Base-by-base conservation (phyloP, 129 eudicot species). In the Lactuca saligna region DNA sequence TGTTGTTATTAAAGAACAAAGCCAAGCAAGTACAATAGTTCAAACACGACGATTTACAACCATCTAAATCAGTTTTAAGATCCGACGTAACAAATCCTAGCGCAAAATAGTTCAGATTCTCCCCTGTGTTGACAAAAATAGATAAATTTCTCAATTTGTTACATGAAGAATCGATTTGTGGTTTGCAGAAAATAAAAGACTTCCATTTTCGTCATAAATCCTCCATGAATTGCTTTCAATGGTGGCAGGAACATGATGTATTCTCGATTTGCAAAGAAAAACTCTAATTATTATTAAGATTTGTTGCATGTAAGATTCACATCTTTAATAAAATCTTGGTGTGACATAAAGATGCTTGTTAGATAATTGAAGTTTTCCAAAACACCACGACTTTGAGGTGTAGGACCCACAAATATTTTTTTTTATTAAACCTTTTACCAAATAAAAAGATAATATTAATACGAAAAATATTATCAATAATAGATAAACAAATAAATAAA, bases 281-380 rank as follows among this genome's bases (percentile, higher is more conserved):
- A 32, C 55, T 93, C 82, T 84, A 67, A 73, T 89, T 85, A 54
- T 82, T 83, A 7, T 73, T 55, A 2, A 73, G 68, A 77, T 81
- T 25, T 25, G 29, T 1, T 62, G 69, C 95, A 84, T 2, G 72
- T 73, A 61, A 93, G 91, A 44, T 82, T 81, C 95, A 86, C 81
- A 71, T 92, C 98, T 77, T 79, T 65, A 0, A 49, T 20, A 51
- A 93, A 93, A 25, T 75, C 84, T 59, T 88, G 96, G 44, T 83
- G 78, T 0, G 96, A 78, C 75, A 89, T 17, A 65, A 93, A 86
- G 38, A 92, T 83, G 48, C 86, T 73, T 0, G 84, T 61, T 4
- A 96, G 98, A 79, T 83, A 79, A 49, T 72, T 74, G 80, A 89
- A 93, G 72, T 96, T 93, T 58, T 93, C 85, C 96, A 96, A 93